Evolutionary conservation across 2,329 filamentous ascomycete genomes (phyloP), one percentile per base, ranked within the genome.

Genomic region (Helminthosporium solani): DNA sequence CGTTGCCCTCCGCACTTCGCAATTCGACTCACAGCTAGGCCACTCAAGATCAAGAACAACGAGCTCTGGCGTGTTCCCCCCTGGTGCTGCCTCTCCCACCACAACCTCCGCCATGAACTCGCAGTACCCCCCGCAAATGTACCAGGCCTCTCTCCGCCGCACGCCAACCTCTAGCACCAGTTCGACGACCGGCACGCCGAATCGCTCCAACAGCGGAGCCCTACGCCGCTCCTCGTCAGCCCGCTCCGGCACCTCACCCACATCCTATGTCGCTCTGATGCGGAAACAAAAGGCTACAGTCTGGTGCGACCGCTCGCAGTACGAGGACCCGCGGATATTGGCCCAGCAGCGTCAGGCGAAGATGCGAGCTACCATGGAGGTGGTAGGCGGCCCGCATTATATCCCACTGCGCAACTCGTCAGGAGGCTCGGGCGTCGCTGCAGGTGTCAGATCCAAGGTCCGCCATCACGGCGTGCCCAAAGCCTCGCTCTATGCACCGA

Each of bases 261-360:
- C 79, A n/a, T 85, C 90, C 54, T 99, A 99, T 71, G 94, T 99
- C 41, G 91, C 94, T 28, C 79, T 96, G n/a, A 86, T 99, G 74
- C 84, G 94, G 52, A 92, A 91, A 69, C 94, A 99, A 73, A 97
- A 97, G 70, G 94, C 90, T 25, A 99, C 94, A 0, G 94, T 99
- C 3, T 99, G 94, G 94, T 96, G 91, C 75, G 94, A 97, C 67
- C 86, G 91, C 43, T 82, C 92, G 8, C 94, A 99, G 69, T 85
- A 88, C 52, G 90, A 97, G 71, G 94, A 99, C 67, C 89, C 92
- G 0, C 82, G 90, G 40, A 75, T 94, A 46, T 75, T 86, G 3
- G 90, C 90, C 21, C 87, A 91, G 62, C 90, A 95, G 69, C 83
- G 88, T 47, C 87, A 88, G 30, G 94, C 91, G 47, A 95, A 94